Conservation (phyloP, 441 rosid species). For the Euphorbia celastroides region DNA sequence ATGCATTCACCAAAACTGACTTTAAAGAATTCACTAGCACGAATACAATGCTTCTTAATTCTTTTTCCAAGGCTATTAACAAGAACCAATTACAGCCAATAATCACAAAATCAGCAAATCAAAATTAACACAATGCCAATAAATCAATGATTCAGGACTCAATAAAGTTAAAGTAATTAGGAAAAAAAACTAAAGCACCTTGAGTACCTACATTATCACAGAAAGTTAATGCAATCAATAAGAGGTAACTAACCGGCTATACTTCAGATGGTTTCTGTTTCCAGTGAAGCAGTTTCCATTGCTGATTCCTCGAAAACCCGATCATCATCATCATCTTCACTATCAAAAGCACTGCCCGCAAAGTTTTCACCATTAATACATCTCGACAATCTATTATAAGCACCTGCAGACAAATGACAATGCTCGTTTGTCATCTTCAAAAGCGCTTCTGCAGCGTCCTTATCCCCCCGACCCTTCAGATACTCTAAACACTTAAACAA, state of each 20-base stretch:
- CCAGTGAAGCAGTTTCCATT: neutral
- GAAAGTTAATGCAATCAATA: too few species aligned
- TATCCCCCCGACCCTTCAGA: slow-evolving; percentile 1
- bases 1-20: too few species aligned
- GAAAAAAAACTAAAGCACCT: neutral
- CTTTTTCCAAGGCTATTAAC: too few species aligned
- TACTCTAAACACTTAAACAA: slow-evolving; percentile 25
- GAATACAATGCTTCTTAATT: too few species aligned
- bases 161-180: too few species aligned
- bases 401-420: slow-evolving; percentile 1
- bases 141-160: neutral
- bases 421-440: slow-evolving; percentile 9
- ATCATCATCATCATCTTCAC: neutral
- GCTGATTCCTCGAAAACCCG: neutral
- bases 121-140: neutral
- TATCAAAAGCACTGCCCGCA: neutral
- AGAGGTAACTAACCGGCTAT: neutral
- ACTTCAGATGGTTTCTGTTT: neutral
- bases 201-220: too few species aligned
- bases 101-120: neutral
- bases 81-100: too few species aligned
- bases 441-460: slow-evolving; percentile 31
- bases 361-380: neutral
- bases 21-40: too few species aligned
- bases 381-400: slow-evolving; percentile 6